phyloP scores from a whole-genome alignment of 1,284 basidiomycete species.

The Moesziomyces antarcticus region DNA sequence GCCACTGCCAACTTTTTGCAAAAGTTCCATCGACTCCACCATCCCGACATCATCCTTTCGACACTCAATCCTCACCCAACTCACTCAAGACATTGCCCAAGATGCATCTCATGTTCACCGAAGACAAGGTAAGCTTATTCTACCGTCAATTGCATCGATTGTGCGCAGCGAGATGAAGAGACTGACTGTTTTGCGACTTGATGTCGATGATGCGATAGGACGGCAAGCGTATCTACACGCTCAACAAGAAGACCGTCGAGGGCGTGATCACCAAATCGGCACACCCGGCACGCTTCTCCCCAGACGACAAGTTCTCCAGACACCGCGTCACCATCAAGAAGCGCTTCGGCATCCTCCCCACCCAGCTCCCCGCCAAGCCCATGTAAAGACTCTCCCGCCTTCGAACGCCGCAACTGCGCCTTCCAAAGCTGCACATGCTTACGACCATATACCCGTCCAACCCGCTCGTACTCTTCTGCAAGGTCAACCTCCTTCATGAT shows the following conservation, averaged over 20 bases:
- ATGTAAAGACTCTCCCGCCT: slow-evolving; percentile 29
- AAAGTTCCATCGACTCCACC: slow-evolving; percentile 4
- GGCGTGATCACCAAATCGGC: slow-evolving; percentile 64
- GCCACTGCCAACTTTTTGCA: slow-evolving; percentile 4
- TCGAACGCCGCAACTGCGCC: too few relatives aligned
- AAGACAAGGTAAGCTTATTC: slow-evolving; percentile 53
- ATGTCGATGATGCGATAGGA: slow-evolving; percentile 35
- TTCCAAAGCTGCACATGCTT: too few relatives aligned
- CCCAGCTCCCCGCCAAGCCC: slow-evolving; percentile 57
- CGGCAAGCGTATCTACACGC: slow-evolving; percentile 66
- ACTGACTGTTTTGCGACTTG: not conserved
- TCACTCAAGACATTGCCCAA: slow-evolving; percentile 10
- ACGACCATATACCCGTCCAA: slow-evolving; percentile 35
- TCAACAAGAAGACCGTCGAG: slow-evolving; percentile 62
- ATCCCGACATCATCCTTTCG: not conserved
- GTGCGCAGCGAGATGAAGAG: too few relatives aligned
- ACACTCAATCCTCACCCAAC: not conserved
- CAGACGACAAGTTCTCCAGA: slow-evolving; percentile 67
- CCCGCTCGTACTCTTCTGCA: not conserved
- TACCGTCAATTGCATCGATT: not conserved
- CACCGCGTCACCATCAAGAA: slow-evolving; percentile 67
- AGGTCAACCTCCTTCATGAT: too few relatives aligned
- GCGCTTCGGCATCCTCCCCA: slow-evolving; percentile 63
- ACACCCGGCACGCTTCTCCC: slow-evolving; percentile 66
- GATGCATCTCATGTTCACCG: slow-evolving; percentile 68